A percentile compares a stretch with the other conserved stretches of the same genome.
Conservation (phyloP, 2,329 filamentous ascomycete genomes). For the Zarea fungicola region DNA sequence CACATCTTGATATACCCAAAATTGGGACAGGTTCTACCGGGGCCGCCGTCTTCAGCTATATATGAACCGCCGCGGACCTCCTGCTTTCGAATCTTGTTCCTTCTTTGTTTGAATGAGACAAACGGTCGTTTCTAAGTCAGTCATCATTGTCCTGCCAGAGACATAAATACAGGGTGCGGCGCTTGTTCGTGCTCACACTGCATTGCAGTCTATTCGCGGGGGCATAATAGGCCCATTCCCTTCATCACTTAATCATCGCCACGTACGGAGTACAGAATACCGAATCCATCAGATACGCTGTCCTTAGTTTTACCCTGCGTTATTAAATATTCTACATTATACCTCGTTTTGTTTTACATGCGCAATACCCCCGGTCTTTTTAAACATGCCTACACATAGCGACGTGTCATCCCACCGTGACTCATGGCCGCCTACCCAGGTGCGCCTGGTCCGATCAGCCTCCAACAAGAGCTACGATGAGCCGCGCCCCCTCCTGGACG, state of each 20-base stretch:
- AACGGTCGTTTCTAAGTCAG: background rate
- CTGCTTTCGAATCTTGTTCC: background rate
- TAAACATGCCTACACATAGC: constrained; percentile 32
- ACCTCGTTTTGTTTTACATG: background rate
- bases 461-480: constrained; percentile 32
- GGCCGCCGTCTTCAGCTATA: background rate
- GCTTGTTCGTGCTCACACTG: background rate
- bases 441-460: constrained; percentile 39
- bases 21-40: background rate
- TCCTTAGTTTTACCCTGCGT: too few species aligned
- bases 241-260: background rate
- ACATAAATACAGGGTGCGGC: background rate
- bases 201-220: background rate
- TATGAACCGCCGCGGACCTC: background rate
- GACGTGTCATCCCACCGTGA: constrained; percentile 34
- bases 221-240: background rate
- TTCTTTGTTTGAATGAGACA: background rate
- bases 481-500: constrained; percentile 39
- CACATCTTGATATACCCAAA: constrained; percentile 9
- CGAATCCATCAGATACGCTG: too few species aligned
- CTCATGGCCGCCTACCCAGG: constrained; percentile 49
- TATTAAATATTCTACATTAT: background rate
- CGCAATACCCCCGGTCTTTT: too few species aligned
- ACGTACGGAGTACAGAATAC: too few species aligned
- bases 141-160: background rate